Conservation (phyloP, 495 filamentous ascomycete species). For the Hypoxylon cercidicola region DNA sequence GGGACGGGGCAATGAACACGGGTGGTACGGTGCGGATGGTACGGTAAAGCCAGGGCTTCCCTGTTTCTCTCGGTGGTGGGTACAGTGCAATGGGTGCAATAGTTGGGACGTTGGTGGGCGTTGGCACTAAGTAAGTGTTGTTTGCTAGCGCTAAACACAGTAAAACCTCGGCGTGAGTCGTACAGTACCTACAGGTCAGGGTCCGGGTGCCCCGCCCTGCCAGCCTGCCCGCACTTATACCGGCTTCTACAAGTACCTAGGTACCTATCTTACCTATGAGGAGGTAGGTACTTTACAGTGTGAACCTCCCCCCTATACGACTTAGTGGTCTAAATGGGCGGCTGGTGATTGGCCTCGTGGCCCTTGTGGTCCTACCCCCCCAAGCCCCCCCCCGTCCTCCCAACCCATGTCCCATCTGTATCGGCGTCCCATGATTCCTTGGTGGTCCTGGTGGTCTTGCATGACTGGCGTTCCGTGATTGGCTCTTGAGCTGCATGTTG, state of each 20-base stretch:
- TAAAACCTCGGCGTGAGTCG: neutral
- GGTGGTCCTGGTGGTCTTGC: conserved; percentile 30
- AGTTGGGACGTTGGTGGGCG: neutral
- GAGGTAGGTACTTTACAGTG: conserved; percentile 38
- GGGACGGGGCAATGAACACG: conserved; percentile 25
- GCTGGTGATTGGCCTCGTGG: conserved; percentile 45
- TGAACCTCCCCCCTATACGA: conserved; percentile 3
- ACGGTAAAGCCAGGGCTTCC: neutral
- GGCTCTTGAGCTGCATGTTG: conserved; percentile 44
- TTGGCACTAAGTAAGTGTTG: too few species aligned
- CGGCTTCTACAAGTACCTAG: conserved; percentile 22
- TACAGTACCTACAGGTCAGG: neutral
- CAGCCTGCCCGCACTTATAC: conserved; percentile 2
- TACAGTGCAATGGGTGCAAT: neutral
- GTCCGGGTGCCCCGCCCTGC: neutral
- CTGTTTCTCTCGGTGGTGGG: neutral
- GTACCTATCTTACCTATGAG: too few species aligned
- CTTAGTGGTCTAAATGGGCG: conserved; percentile 20
- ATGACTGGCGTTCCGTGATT: conserved; percentile 42
- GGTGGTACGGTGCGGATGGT: conserved; percentile 9
- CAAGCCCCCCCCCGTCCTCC: neutral
- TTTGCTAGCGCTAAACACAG: conserved; percentile 1
- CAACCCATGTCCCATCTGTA: conserved; percentile 35
- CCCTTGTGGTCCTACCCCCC: conserved; percentile 15
- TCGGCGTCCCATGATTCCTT: conserved; percentile 41